A percentile compares a stretch with the other conserved stretches of the same genome.
Conservation (phyloP, 225 moss, liverwort and hornwort species). For the Polytrichum formosum region DNA sequence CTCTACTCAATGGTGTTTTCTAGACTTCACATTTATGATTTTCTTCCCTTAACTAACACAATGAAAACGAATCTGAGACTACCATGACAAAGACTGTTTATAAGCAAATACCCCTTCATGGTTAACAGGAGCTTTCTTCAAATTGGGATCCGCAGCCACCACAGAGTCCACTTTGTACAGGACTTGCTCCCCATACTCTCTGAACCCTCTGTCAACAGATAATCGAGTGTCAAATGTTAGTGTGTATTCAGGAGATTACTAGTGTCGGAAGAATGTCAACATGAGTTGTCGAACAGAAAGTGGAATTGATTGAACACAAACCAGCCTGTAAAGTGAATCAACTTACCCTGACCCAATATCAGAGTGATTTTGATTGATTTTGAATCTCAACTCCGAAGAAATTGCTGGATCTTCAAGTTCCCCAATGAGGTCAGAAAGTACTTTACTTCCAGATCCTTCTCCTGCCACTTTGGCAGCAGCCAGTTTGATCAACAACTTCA, state of each 20-base stretch:
- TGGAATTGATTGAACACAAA: too few species aligned
- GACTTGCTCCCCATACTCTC: constrained; percentile 82
- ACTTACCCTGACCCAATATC: constrained; percentile 84
- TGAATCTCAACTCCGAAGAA: constrained; percentile 85
- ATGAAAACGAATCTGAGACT: too few species aligned
- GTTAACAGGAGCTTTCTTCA: constrained; percentile 87
- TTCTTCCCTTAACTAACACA: too few species aligned
- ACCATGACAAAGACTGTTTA: too few species aligned
- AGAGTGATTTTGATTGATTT: constrained; percentile 80
- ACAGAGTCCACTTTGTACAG: constrained; percentile 62
- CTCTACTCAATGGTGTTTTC: too few species aligned
- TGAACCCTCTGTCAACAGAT: constrained; percentile 58
- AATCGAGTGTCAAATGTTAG: constrained; percentile 3
- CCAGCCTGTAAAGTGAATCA: not conserved
- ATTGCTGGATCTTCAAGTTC: constrained; percentile 86
- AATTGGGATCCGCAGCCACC: constrained; percentile 47
- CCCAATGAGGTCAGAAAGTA: constrained; percentile 79
- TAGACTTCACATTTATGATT: too few species aligned
- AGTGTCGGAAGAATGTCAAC: too few species aligned
- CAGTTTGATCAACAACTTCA: constrained; percentile 88
- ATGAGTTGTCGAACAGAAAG: too few species aligned
- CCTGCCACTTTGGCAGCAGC: constrained; percentile 83
- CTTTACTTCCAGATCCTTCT: constrained; percentile 77
- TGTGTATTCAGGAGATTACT: not conserved
- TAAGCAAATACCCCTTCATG: constrained; percentile 71